Evolutionary conservation across 495 filamentous ascomycete genomes (phyloP).

Genomic region (Rhizodiscina lignyota): DNA sequence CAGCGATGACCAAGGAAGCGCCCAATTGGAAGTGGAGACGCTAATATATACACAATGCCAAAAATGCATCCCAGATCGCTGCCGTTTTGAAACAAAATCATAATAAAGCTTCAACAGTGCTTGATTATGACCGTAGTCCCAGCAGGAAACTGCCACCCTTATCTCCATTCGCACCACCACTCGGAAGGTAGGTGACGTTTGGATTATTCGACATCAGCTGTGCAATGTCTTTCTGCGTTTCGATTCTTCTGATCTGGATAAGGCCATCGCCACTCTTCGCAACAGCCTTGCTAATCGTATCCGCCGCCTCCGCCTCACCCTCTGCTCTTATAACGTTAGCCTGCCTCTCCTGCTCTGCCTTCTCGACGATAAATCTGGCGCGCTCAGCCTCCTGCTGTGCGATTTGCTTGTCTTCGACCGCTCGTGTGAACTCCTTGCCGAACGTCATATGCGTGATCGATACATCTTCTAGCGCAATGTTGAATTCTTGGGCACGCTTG

Average conservation of each 20-base stretch:
- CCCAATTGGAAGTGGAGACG: no score
- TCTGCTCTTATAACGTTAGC: slow-evolving; percentile 96
- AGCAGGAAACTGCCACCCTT: slow-evolving; percentile 46
- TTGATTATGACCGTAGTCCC: slow-evolving; percentile 34
- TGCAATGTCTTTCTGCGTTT: slow-evolving; percentile 93
- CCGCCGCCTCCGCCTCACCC: slow-evolving; percentile 91
- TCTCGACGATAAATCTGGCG: slow-evolving; percentile 95
- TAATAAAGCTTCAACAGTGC: no score
- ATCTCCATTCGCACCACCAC: slow-evolving; percentile 43
- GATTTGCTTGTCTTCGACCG: slow-evolving; percentile 99
- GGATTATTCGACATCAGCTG: slow-evolving; percentile 78
- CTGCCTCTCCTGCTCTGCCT: slow-evolving; percentile 96
- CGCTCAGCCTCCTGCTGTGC: slow-evolving; percentile 97
- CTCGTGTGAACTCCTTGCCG: slow-evolving; percentile 94
- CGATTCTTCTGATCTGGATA: slow-evolving; percentile 89
- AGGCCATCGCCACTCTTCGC: slow-evolving; percentile 84
- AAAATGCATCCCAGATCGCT: no score
- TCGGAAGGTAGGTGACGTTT: slow-evolving; percentile 89
- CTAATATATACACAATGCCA: no score
- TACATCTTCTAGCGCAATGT: slow-evolving; percentile 97
- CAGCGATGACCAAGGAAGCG: no score
- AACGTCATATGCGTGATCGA: slow-evolving; percentile 99
- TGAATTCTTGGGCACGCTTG: slow-evolving; percentile 94
- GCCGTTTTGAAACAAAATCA: no score
- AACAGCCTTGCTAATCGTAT: slow-evolving; percentile 83